Percentiles rank a stretch among this genome's conserved stretches.
Conservation (phyloP, 1,139 yeast genomes). For the Diutina mesorugosa region DNA sequence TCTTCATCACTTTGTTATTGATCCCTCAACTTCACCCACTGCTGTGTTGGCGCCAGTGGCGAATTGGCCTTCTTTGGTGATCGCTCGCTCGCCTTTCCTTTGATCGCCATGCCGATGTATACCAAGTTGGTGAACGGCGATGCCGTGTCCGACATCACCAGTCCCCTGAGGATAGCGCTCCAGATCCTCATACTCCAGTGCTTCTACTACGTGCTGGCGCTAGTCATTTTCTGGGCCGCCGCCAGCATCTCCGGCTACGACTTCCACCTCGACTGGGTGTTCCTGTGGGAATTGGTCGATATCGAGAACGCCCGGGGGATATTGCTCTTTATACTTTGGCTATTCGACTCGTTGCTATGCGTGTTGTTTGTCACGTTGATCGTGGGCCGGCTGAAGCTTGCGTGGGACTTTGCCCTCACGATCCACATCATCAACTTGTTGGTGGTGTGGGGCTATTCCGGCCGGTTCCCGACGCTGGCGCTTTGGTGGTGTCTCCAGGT, state of each 20-base stretch:
- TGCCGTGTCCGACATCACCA: constrained; percentile 18
- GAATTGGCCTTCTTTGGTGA: not conserved
- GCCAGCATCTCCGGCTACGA: constrained; percentile 51
- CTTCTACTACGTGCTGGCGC: constrained; percentile 55
- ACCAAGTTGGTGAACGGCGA: constrained; percentile 13
- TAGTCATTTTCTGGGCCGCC: constrained; percentile 40
- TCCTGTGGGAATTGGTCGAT: constrained; percentile 69
- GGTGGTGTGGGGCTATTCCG: constrained; percentile 55
- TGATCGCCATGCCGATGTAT: constrained; percentile 7
- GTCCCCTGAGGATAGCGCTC: constrained; percentile 21
- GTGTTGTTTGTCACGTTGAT: constrained; percentile 76
- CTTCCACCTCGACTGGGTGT: constrained; percentile 56
- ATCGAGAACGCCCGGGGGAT: constrained; percentile 74
- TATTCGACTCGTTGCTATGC: constrained; percentile 62
- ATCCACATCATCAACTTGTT: constrained; percentile 68
- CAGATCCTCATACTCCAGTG: constrained; percentile 56
- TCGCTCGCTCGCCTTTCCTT: not conserved
- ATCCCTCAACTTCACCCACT: too few species aligned
- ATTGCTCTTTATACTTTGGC: constrained; percentile 62
- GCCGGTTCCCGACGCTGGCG: constrained; percentile 52
- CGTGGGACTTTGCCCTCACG: constrained; percentile 92
- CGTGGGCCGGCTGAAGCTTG: constrained; percentile 85
- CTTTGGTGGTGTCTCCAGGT: constrained; percentile 83
- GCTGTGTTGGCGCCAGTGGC: too few species aligned
- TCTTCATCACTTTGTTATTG: too few species aligned